Percentiles rank a stretch among this genome's conserved stretches.
phyloP scores from a whole-genome alignment of 108 stramenopile species.

The Cyclostephanos tholiformis region DNA sequence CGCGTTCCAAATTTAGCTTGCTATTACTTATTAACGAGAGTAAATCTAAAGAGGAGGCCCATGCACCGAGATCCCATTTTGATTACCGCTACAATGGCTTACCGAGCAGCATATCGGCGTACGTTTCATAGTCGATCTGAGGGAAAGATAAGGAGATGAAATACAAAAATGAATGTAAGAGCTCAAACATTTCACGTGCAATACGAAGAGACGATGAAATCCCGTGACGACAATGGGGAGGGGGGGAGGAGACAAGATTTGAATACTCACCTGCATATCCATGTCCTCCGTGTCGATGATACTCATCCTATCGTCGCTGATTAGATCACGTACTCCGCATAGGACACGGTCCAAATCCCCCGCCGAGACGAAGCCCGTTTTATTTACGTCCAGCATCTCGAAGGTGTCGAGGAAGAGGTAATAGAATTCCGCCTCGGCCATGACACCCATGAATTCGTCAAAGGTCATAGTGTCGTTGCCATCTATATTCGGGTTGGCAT shows the following conservation, averaged over 20 bases:
- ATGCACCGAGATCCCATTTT: neutral
- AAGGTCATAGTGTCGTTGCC: conserved; percentile 60
- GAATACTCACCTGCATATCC: conserved; percentile 62
- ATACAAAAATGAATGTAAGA: neutral
- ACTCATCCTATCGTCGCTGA: conserved; percentile 82
- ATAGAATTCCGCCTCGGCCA: conserved; percentile 89
- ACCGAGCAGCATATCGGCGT: conserved; percentile 79
- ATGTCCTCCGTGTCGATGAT: conserved; percentile 86
- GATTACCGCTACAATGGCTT: conserved; percentile 23
- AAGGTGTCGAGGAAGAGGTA: conserved; percentile 85
- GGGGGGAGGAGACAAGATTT: neutral
- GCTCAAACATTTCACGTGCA: neutral
- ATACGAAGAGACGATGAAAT: neutral
- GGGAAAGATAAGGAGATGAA: neutral
- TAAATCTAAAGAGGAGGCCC: neutral
- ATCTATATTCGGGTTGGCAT: conserved; percentile 56
- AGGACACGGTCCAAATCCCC: conserved; percentile 72
- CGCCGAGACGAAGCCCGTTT: conserved; percentile 78
- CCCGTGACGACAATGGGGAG: too few species aligned
- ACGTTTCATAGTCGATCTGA: conserved; percentile 81
- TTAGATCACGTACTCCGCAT: conserved; percentile 80
- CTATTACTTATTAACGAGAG: neutral
- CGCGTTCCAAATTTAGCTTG: too few species aligned
- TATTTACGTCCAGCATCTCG: conserved; percentile 63
- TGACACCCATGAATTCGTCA: conserved; percentile 81